Conservation (phyloP, 2,329 filamentous ascomycete species). For the Colletotrichum paranaense region DNA sequence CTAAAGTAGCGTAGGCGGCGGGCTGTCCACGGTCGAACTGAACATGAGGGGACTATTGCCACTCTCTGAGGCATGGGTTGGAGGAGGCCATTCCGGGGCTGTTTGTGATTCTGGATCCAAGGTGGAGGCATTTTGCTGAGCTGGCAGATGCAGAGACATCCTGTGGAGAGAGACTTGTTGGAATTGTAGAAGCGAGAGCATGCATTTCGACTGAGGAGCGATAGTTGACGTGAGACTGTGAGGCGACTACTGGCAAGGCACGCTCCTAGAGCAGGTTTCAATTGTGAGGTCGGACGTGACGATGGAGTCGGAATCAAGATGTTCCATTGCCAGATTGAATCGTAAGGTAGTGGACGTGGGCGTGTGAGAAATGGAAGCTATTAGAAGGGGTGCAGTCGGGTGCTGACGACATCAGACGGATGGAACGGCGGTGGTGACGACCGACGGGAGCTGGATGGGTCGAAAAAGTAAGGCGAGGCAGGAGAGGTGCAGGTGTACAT, state of each 20-base stretch:
- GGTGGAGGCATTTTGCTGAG: slow-evolving; percentile 8
- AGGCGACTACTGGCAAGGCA: neutral
- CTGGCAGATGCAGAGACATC: slow-evolving; percentile 8
- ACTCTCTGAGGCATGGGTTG: neutral
- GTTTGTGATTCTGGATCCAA: neutral
- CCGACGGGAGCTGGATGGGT: neutral
- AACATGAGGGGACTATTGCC: neutral
- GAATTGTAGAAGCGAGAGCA: neutral
- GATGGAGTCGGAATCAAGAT: neutral
- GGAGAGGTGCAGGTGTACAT: neutral
- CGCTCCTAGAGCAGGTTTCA: neutral
- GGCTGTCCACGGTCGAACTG: neutral
- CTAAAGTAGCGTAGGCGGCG: neutral
- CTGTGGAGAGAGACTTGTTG: neutral
- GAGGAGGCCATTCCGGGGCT: neutral
- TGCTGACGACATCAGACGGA: slow-evolving; percentile 28
- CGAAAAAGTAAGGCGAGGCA: neutral
- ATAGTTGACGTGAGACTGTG: neutral
- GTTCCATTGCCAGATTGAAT: neutral
- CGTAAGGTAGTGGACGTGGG: neutral
- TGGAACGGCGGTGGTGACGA: slow-evolving; percentile 19
- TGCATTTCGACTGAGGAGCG: neutral
- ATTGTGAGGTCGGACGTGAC: neutral
- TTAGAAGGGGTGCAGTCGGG: slow-evolving; percentile 7
- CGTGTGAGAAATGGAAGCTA: neutral